Evolutionary conservation across 768 basidiomycete species (phyloP).

Genomic region (Mycena vulgaris): DNA sequence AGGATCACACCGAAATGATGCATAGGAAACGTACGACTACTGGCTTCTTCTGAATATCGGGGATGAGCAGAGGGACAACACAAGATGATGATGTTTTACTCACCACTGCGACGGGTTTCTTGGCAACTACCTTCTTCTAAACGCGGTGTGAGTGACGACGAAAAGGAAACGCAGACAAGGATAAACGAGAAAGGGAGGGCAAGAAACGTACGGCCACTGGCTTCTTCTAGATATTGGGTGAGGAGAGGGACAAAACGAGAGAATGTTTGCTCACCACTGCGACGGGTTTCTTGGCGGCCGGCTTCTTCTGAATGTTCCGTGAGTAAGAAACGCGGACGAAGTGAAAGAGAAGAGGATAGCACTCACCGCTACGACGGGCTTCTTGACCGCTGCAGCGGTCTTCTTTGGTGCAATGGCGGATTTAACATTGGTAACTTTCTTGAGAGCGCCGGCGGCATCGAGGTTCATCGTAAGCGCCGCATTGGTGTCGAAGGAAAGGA

Average conservation of each 20-base stretch:
- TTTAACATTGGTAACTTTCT: neutral
- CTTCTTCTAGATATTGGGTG: neutral
- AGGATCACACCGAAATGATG: neutral
- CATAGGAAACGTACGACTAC: neutral
- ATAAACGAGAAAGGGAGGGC: no score
- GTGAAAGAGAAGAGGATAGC: neutral
- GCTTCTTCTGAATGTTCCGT: neutral
- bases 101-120: neutral
- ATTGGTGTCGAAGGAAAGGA: conserved; percentile 45
- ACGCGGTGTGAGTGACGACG: no score
- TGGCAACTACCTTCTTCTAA: no score
- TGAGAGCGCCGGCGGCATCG: conserved; percentile 7
- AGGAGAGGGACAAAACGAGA: neutral
- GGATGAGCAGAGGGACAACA: neutral
- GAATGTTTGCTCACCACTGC: neutral
- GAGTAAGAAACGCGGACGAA: neutral
- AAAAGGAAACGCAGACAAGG: no score
- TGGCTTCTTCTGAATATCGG: neutral
- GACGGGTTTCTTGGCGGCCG: neutral
- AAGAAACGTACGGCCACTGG: neutral
- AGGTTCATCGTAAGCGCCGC: conserved; percentile 41
- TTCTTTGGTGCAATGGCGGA: neutral
- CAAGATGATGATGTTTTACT: neutral
- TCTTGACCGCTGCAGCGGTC: neutral
- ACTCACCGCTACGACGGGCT: neutral